phyloP scores from a whole-genome alignment of 345 rosid species.

The Rhodamnia rubescens region DNA sequence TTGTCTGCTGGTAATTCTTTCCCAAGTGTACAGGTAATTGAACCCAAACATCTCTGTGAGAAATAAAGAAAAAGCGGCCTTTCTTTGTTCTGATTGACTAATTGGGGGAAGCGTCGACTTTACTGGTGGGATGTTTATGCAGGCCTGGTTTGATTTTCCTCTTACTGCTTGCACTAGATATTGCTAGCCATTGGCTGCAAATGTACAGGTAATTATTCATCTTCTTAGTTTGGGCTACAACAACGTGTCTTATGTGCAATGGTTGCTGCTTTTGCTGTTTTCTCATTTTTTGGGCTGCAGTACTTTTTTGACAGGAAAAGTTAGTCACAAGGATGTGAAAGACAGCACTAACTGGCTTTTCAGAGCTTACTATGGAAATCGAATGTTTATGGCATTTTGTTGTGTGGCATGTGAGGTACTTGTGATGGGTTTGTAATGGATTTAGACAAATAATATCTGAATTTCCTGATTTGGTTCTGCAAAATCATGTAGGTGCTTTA shows the following conservation, averaged over 20 bases:
- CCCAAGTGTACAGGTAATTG: slow-evolving; percentile 65
- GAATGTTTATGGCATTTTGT: slow-evolving; percentile 90
- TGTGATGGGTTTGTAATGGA: not conserved
- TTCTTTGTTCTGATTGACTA: not conserved
- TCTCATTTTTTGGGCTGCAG: slow-evolving; percentile 33
- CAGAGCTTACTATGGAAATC: slow-evolving; percentile 81
- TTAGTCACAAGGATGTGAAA: slow-evolving; percentile 89
- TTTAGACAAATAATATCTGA: not conserved
- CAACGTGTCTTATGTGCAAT: not conserved
- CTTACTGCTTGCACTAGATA: slow-evolving; percentile 80
- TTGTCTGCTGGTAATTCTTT: slow-evolving; percentile 79
- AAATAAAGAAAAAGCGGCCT: not conserved
- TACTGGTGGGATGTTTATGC: slow-evolving; percentile 1
- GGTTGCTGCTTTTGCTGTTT: slow-evolving; percentile 2
- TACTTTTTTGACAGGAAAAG: slow-evolving; percentile 79
- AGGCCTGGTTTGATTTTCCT: slow-evolving; percentile 89
- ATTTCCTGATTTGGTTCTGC: not conserved
- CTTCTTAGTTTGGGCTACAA: not conserved
- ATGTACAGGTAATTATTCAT: slow-evolving; percentile 62
- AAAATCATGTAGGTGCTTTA: slow-evolving; percentile 57
- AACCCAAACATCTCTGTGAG: not conserved
- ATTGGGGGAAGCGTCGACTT: not conserved
- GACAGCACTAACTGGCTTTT: slow-evolving; percentile 93
- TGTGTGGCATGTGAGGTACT: slow-evolving; percentile 91
- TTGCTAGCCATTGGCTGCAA: slow-evolving; percentile 92